Base-by-base conservation (phyloP, 352 stramenopile species). In the Pythium pectinolyticum region DNA sequence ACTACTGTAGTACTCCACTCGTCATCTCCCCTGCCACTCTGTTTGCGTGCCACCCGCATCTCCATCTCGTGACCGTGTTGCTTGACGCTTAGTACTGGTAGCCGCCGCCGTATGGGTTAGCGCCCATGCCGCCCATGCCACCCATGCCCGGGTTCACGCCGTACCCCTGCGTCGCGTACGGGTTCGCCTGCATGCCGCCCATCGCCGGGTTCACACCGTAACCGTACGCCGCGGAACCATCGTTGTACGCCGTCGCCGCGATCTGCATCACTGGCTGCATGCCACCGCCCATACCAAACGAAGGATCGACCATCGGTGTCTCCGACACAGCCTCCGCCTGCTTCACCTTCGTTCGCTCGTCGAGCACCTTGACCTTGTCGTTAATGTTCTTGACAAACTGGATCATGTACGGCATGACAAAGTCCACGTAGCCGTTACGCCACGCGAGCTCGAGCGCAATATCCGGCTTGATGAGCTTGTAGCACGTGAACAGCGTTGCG, bases 351-450 rank as follows among this genome's bases (percentile, higher is more conserved):
- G 89, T 97, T 70, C 89, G 86, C 57, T 96, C 87, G 55, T 98
- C 91, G 40, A 99, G 78, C 11, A 77, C 83, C 71, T 98, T 93
- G 17, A 99, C 83, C 71, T 98, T 95, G 17, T 98, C 90, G 77
- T 96, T 88, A 51, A 98, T 78, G 74, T 99, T 97, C 69, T 97
- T 96, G 57, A 99, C 86, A 60, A 98, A 99, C 82, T 99, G 97
- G 72, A 99, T 99, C 80, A 99, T 94, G 89, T 99, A 99, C 31
- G 98, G 98, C 97, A 99, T 99, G 46, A 98, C 94, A 70, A 98
- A 99, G 80, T 99, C 94, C 24, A 96, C 89, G 82, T 99, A 99
- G 56, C 96, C 96, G 73, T 99, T 98, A 67, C 98, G 90, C 97
- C 97, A 99, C 39, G 96, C 97, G 35, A 99, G 86, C 75, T 99